A percentile compares a stretch with the other conserved stretches of the same genome.
Evolutionary conservation across 2,329 filamentous ascomycete genomes (phyloP).

Genomic region (Aspergillus sp.): DNA sequence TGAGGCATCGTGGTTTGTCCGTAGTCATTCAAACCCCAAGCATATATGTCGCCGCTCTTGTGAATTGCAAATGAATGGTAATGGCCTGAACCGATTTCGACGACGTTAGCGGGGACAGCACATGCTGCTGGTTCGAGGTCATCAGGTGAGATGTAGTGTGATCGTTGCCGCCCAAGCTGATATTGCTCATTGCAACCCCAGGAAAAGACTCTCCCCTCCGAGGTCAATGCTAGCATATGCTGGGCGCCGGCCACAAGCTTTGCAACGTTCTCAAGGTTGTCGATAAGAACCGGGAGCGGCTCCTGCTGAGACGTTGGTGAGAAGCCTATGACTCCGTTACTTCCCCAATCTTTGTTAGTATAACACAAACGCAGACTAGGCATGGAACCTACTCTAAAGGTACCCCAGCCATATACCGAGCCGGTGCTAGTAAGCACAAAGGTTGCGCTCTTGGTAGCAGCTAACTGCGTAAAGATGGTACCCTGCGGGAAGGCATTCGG

Average conservation of each 20-base stretch:
- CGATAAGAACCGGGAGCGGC: conserved; percentile 48
- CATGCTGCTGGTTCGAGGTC: conserved; percentile 55
- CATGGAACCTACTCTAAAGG: conserved; percentile 66
- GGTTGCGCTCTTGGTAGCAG: conserved; percentile 73
- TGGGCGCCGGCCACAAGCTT: conserved; percentile 70
- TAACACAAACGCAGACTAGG: too few species aligned
- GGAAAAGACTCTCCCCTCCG: conserved; percentile 66
- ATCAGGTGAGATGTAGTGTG: conserved; percentile 46
- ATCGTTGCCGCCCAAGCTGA: conserved; percentile 66
- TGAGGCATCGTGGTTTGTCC: conserved; percentile 71
- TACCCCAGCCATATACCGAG: conserved; percentile 81
- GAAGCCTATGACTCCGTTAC: conserved; percentile 63
- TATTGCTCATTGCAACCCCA: conserved; percentile 77
- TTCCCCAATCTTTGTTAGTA: conserved; percentile 39
- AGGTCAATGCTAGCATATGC: conserved; percentile 71
- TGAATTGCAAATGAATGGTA: conserved; percentile 55
- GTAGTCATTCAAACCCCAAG: conserved; percentile 82
- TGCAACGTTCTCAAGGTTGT: conserved; percentile 67
- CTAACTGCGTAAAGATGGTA: conserved; percentile 69
- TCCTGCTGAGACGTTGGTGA: conserved; percentile 47
- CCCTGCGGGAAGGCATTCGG: conserved; percentile 59
- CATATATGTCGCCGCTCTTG: conserved; percentile 54
- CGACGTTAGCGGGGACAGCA: conserved; percentile 57
- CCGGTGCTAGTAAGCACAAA: conserved; percentile 78
- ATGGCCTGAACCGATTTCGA: conserved; percentile 40